A percentile compares a stretch with the other conserved stretches of the same genome.
Evolutionary conservation across 2,329 filamentous ascomycete species (phyloP).

Genomic region (Verticillium klebahnii): DNA sequence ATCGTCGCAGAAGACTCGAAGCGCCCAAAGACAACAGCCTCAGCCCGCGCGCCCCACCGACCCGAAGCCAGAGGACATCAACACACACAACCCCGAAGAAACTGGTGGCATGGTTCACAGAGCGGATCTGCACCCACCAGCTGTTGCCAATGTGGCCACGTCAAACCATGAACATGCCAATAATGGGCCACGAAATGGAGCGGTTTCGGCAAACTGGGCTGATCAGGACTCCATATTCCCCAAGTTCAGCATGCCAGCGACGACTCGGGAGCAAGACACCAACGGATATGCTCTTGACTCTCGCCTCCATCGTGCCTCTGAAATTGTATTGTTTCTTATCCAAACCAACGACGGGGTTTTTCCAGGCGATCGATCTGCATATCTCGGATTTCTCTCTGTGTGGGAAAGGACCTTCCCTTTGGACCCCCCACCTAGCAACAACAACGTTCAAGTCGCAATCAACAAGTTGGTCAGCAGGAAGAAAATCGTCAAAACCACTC

Average conservation of each 20-base stretch:
- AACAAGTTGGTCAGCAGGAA: slow-evolving; percentile 32
- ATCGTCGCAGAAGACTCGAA: background rate
- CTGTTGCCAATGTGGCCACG: too few species aligned
- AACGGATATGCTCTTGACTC: background rate
- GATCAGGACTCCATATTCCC: background rate
- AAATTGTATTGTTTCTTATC: slow-evolving; percentile 37
- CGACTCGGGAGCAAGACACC: background rate
- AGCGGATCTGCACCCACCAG: too few species aligned
- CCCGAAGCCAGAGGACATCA: too few species aligned
- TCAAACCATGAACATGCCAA: too few species aligned
- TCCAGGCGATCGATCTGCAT: slow-evolving; percentile 45
- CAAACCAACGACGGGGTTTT: slow-evolving; percentile 40
- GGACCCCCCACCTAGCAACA: slow-evolving; percentile 34
- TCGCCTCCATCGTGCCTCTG: slow-evolving; percentile 25
- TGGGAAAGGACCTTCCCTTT: slow-evolving; percentile 38
- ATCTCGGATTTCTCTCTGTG: slow-evolving; percentile 38
- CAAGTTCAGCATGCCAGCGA: background rate
- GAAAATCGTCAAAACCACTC: slow-evolving; percentile 33
- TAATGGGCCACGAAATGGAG: background rate
- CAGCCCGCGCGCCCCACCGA: background rate
- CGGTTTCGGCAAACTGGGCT: background rate
- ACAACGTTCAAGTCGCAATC: slow-evolving; percentile 32
- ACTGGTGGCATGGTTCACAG: too few species aligned
- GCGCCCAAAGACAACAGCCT: background rate
- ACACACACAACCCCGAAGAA: too few species aligned